Conservation (phyloP, 768 basidiomycete species). For the Infundibulicybe gibba region DNA sequence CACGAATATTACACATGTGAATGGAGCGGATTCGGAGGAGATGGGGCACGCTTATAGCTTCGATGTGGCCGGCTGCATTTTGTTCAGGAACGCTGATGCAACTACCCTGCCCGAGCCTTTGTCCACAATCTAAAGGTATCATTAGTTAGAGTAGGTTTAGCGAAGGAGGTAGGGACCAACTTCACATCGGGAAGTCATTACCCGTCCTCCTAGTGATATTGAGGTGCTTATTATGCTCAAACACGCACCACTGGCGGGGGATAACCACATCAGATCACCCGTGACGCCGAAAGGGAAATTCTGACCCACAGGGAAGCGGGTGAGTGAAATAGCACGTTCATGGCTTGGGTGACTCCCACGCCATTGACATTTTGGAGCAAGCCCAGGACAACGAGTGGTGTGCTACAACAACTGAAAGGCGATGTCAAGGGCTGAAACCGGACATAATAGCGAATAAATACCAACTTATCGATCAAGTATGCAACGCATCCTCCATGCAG, state of each 20-base stretch:
- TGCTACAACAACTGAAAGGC: slow-evolving; percentile 52
- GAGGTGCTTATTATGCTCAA: slow-evolving; percentile 62
- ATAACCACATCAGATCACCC: slow-evolving; percentile 2
- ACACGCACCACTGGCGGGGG: slow-evolving; percentile 44
- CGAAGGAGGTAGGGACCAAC: slow-evolving; percentile 30
- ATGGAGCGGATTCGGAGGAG: too few species aligned
- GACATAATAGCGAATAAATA: neutral
- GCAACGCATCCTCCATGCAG: slow-evolving; percentile 74
- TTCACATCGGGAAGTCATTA: slow-evolving; percentile 73
- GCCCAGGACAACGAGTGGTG: slow-evolving; percentile 66
- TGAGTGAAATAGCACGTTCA: slow-evolving; percentile 68
- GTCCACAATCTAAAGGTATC: slow-evolving; percentile 46
- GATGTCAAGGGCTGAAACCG: too few species aligned
- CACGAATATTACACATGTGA: too few species aligned
- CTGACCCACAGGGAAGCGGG: slow-evolving; percentile 56
- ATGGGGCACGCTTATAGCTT: slow-evolving; percentile 32
- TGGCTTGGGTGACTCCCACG: slow-evolving; percentile 70
- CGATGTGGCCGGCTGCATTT: slow-evolving; percentile 62
- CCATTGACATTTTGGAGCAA: slow-evolving; percentile 58
- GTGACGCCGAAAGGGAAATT: neutral
- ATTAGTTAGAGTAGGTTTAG: slow-evolving; percentile 3
- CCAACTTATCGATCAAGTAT: slow-evolving; percentile 71
- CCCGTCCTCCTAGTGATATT: slow-evolving; percentile 60
- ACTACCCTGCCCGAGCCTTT: slow-evolving; percentile 54
- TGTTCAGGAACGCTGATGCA: slow-evolving; percentile 66